These are phyloP conservation scores for Bjerkandera adusta DNA, from an alignment of 1,284 basidiomycete genomes.

Conservation along the genomic window DNA sequence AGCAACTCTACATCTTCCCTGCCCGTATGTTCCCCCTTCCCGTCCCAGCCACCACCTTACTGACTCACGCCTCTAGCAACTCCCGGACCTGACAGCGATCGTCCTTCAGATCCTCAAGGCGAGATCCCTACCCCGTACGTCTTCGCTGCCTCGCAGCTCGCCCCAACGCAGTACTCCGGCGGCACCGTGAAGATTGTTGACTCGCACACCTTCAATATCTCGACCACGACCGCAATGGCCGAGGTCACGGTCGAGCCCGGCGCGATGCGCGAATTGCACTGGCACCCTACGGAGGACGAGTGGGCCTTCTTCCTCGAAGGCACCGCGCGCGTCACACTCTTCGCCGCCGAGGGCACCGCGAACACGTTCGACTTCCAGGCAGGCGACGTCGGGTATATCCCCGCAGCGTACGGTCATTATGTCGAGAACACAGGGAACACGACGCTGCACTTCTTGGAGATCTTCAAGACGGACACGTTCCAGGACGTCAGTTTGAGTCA, in stretches of 20 bases:
- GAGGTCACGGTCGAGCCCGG: conserved; percentile 69
- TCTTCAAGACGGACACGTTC: conserved; percentile 46
- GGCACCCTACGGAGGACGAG: conserved; percentile 73
- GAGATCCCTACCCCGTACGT: conserved; percentile 50
- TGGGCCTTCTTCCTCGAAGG: conserved; percentile 62
- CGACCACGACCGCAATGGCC: conserved; percentile 59
- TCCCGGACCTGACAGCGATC: conserved; percentile 37
- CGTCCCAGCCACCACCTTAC: conserved; percentile 12
- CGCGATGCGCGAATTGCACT: conserved; percentile 50
- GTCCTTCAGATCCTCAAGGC: conserved; percentile 50
- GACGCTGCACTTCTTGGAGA: conserved; percentile 57
- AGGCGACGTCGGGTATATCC: conserved; percentile 46
- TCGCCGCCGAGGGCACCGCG: conserved; percentile 59
- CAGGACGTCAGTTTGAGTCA: conserved; percentile 30
- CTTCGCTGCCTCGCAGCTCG: conserved; percentile 52
- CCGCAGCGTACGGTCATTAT: conserved; percentile 49
- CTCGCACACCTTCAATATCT: conserved; percentile 47
- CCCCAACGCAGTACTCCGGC: conserved; percentile 48
- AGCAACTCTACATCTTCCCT: conserved; percentile 70
- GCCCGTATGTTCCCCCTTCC: conserved; percentile 32
- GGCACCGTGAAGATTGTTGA: conserved; percentile 66
- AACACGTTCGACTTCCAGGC: conserved; percentile 66
- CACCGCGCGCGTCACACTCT: conserved; percentile 60
- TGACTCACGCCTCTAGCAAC: background rate
- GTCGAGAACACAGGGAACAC: conserved; percentile 66